Evolutionary conservation across 2,329 filamentous ascomycete species (phyloP), one percentile per base, ranked within the genome.

Genomic region (Fusarium sacchari): DNA sequence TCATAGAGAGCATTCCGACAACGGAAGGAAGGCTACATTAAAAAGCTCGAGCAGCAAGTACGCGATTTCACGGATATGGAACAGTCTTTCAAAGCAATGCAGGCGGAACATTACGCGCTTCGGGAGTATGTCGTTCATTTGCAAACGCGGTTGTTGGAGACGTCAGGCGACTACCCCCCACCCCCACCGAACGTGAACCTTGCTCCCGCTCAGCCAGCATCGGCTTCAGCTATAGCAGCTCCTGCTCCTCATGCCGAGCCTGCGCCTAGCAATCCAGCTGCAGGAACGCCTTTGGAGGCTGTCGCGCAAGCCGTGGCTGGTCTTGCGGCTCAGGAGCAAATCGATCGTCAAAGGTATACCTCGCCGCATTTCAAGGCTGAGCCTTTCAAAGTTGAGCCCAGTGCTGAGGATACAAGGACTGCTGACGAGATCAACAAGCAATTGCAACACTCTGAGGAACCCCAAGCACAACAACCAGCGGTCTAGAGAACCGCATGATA

Each of bases 1-100:
- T 28, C 60, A 74, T 78, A 99, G 96, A 91, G 96, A 81, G 96
- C 96, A 46, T 99, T 99, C 84, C 94, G 96, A 46, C 95, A 98
- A 84, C 93, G 96, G 72, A 99, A 99, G 82, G 96, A 99, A 83
- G 94, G 94, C 50, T 98, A 99, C 82, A 99, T 99, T 82, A 97
- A 97, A 86, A 97, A 97, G 82, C 89, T 99, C 12, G 96, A 99
- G 83, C 93, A 96, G 80, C 94, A 98, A 81, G 94, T 98, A 58
- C 92, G 94, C 78, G 94, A 96, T 36, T 93, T 91, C 74, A 88
- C 90, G 76, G 88, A 90, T 24, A 89, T 97, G 82, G 93, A 95
- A 75, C 89, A 93, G 71, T 90, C 89, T 63, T 94, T 90, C 83
- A 96, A 97, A 82, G 85, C 88, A n/a, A 85, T 97, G 32, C 94